Evolutionary conservation across 192 early-diverging fungal species (phyloP).

Genomic region (Obelidium mucronatum): DNA sequence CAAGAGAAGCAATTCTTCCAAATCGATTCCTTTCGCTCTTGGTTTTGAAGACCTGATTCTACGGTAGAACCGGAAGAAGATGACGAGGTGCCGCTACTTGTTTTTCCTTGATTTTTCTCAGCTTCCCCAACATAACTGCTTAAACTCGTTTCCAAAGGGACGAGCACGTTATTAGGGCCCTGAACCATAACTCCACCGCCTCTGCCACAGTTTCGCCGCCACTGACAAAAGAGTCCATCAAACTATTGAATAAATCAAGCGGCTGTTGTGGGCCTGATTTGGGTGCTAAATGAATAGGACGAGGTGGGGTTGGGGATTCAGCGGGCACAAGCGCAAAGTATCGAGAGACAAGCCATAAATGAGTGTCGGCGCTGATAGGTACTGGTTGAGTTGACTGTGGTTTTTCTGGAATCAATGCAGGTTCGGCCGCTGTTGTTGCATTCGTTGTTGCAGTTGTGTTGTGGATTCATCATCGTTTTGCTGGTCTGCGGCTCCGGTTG

Average conservation of each 20-base stretch:
- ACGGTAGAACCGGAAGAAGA: neutral
- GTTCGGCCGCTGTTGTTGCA: too few species aligned
- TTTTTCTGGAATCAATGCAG: too few species aligned
- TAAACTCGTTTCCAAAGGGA: conserved; percentile 31
- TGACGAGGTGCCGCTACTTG: too few species aligned
- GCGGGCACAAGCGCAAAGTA: conserved; percentile 51
- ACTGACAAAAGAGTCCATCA: conserved; percentile 19
- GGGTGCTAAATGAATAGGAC: too few species aligned
- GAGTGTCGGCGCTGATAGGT: conserved; percentile 39
- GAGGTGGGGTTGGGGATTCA: conserved; percentile 38
- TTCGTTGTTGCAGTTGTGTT: too few species aligned
- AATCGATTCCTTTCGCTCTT: conserved; percentile 11
- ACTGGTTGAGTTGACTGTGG: conserved; percentile 23
- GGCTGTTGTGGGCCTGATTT: too few species aligned
- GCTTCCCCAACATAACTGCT: conserved; percentile 6
- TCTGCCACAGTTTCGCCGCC: conserved; percentile 1
- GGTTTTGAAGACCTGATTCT: neutral
- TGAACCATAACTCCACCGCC: conserved; percentile 11
- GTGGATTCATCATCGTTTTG: too few species aligned
- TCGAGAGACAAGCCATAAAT: conserved; percentile 39
- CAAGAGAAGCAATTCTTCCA: conserved; percentile 24
- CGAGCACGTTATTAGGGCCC: conserved; percentile 7
- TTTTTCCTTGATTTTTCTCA: too few species aligned
- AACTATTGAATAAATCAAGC: conserved; percentile 2
- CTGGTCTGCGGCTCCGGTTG: neutral